Percentiles rank a stretch among this genome's conserved stretches.
Evolutionary conservation across 441 rosid species (phyloP).

Genomic region (Corymbia citriodora): DNA sequence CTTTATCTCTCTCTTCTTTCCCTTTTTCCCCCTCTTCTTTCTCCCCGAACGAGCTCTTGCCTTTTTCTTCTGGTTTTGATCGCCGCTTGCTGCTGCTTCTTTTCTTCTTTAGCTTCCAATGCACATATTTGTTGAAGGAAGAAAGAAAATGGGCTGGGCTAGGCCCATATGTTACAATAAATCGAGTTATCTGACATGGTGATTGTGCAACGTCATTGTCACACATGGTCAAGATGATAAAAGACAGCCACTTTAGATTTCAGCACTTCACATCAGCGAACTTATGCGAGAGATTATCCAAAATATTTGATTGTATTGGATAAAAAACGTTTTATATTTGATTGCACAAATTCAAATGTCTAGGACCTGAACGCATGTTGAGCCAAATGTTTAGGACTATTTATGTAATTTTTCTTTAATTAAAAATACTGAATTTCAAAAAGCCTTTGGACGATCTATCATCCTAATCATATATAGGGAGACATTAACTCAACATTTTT

Average conservation of each 20-base stretch:
- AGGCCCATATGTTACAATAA: neutral
- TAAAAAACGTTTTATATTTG: neutral
- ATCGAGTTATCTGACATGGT: neutral
- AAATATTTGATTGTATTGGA: neutral
- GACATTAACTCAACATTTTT: neutral
- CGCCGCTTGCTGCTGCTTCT: neutral
- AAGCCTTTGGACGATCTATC: neutral
- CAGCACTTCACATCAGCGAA: rapidly evolving
- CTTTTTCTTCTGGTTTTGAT: no score
- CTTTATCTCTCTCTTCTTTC: neutral
- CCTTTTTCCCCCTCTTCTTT: neutral
- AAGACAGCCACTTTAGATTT: neutral
- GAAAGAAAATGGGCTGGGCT: neutral
- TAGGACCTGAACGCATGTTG: rapidly evolving
- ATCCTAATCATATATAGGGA: neutral
- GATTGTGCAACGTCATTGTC: neutral
- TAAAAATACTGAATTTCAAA: neutral
- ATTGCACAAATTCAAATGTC: neutral
- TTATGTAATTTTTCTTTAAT: neutral
- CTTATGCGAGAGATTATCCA: neutral
- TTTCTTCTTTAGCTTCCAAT: neutral
- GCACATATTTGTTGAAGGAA: neutral
- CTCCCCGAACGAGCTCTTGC: neutral
- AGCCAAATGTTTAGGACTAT: neutral
- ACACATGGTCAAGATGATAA: neutral